Conservation (phyloP, 2,329 filamentous ascomycete genomes). For the Stachybotrys elegans region DNA sequence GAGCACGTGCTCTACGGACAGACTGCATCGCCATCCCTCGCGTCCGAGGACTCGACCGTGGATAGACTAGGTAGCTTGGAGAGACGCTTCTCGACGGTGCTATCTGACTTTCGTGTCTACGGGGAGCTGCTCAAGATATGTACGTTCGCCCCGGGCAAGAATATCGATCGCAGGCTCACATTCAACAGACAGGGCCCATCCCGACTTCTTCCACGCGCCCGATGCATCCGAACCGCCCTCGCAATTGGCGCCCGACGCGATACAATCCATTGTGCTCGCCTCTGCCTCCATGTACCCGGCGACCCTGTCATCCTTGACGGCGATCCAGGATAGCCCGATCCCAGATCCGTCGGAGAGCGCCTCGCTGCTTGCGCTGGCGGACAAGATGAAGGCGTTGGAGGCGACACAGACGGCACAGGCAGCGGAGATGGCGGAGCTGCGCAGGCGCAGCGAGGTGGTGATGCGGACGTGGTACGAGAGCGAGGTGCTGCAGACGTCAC, state of each 20-base stretch:
- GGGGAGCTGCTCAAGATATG: constrained; percentile 56
- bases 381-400: constrained; percentile 58
- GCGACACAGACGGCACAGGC: constrained; percentile 57
- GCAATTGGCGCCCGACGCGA: constrained; percentile 44
- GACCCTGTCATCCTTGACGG: constrained; percentile 53
- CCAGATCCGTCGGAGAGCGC: constrained; percentile 52
- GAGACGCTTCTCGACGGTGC: constrained; percentile 44
- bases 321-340: constrained; percentile 50
- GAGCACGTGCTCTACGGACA: constrained; percentile 55
- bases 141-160: constrained; percentile 25
- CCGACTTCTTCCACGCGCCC: constrained; percentile 49
- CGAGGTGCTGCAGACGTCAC: constrained; percentile 62
- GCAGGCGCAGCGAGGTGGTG: constrained; percentile 56
- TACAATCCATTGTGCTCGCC: constrained; percentile 51
- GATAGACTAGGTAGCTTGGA: constrained; percentile 47
- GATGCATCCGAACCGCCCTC: constrained; percentile 41
- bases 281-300: constrained; percentile 51
- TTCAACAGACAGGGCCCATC: constrained; percentile 44
- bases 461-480: constrained; percentile 71
- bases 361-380: constrained; percentile 51
- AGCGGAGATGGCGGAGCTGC: constrained; percentile 58
- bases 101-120: constrained; percentile 50
- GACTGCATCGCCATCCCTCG: constrained; percentile 21
- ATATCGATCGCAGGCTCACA: background rate
- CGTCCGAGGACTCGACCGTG: constrained; percentile 34